Evolutionary conservation across 352 stramenopile species (phyloP), one percentile per base, ranked within the genome.

Genomic region (Pythium coloratum): DNA sequence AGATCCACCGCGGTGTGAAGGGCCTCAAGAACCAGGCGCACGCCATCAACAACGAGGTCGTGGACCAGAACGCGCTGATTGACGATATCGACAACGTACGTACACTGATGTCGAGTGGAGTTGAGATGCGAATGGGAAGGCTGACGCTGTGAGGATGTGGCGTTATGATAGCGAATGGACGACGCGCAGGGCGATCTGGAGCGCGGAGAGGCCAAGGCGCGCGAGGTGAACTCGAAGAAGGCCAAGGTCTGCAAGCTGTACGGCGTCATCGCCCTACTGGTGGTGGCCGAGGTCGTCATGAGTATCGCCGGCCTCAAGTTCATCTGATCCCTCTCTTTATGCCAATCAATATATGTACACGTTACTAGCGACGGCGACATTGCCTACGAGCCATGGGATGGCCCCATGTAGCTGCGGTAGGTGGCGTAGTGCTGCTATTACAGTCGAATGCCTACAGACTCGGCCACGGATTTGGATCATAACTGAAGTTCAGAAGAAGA

Each of bases 241-340:
- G 89, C 87, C 61, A 89, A 90, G 70, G 85, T 83, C 2, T 94
- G 85, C 81, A 91, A 90, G 69, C 74, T 91, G 70, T 94, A 94
- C 71, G 77, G 69, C 38, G 62, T 89, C 36, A 91, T 94, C 59
- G 82, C 78, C 3, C 28, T 90, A 55, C 75, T 92, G 13, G 69
- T 92, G 57, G 79, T 88, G 55, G 63, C 63, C 55, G 63, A 69
- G 47, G 54, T 69, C 24, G 63, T 69, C 32, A 63, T 69, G 63
- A 64, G 18, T 24, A 64, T 69, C 50, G 63, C 56, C 24, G 63
- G 63, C 3, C 20, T 69, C 47, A 64, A 63, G 46, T 69, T 69
- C 30, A 24, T 69, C 55, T 69, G 63, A 59, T 30, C 49, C 7
- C 8, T 38, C 18, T 24, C 9, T 36, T 20, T 14, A 54, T 54